Base-by-base conservation (phyloP, 2,329 filamentous ascomycete genomes). In the Colletotrichum horii region DNA sequence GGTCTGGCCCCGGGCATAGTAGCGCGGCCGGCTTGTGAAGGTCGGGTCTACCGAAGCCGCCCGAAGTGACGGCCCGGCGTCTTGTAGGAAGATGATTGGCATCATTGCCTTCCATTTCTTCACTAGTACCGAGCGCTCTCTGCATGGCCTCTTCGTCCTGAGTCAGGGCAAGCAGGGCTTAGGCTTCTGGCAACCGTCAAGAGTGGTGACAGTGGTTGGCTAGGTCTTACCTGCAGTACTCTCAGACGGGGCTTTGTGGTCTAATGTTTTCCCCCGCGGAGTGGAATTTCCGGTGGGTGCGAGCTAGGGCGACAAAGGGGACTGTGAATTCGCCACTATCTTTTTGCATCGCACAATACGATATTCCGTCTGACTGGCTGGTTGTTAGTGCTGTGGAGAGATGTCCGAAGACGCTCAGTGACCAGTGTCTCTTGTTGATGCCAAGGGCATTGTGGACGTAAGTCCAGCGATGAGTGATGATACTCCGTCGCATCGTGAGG, bases 141-240 rank as follows among this genome's bases (percentile, higher is more conserved):
- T 61, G 19, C 26, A 55, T 24, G 34, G 58, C 28, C 12, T 61
- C 26, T 34, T 60, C n/a, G 14, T 58, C 70, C 43, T 24, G 74
- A 68, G 70, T 76, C 74, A 69, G 74, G 55, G 43, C 58, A 68
- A 65, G 73, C 74, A 69, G 74, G 55, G 43, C 58, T 55, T 28
- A 26, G 24, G 34, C 15, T 70, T 28, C n/a, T n/a, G 6, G 58
- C 19, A 64, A 43, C 48, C 64, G 28, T 34, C 15, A 16, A 26
- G 28, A 52, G 43, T 28, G 19, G 56, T 26, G 38, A 30, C 8
- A 22, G 34, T 55, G 22, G 30, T 43, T 38, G 38, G 58, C 70
- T 48, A 66, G 32, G 69, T 55, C 62, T 67, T 64, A 52, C n/a
- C 28, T 28, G 60, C 62, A 24, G 55, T 43, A 26, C 24, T 26